Base-by-base conservation (phyloP, 106 monocot species). In the Hemerocallis citrina region DNA sequence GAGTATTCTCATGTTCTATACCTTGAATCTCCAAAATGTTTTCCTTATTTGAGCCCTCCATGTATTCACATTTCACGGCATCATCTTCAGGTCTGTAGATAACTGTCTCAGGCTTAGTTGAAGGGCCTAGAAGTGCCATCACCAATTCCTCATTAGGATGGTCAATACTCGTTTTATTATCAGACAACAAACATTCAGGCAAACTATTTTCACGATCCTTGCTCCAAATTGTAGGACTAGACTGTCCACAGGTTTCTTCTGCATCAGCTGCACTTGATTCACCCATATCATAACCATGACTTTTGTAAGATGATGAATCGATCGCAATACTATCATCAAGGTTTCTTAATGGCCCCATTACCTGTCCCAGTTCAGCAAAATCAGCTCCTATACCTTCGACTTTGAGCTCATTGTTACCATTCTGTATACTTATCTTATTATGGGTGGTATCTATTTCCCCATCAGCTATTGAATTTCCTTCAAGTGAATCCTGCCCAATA, bases 401-500 rank as follows among this genome's bases (percentile, higher is more conserved):
- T 11, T 12, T 64, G 44, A 24, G 42, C 6, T 17, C 45, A 34
- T 70, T 15, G 12, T 17, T 27, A 25, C 36, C 14, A 33, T 51
- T 62, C 33, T 61, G 66, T 21, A 28, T 23, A 22, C 50, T 44
- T 71, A 14, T 14, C 36, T 30, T 55, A 32, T 43, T 33, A n/a
- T n/a, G n/a, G n/a, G n/a, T n/a, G n/a, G n/a, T n/a, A n/a, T n/a
- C n/a, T n/a, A n/a, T n/a, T n/a, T 48, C 32, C 52, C 50, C 56
- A 46, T 64, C 40, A 38, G 29, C 3, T 23, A 65, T 16, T 6
- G 44, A 58, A 38, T 62, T 57, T 41, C 43, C 66, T 42, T 50
- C 62, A 33, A 47, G 63, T 48, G 69, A 69, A 7, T 14, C 21
- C 45, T 64, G 21, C 42, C 57, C 39, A 15, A 64, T 56, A 25